Evolutionary conservation across 148 eudicot species (phyloP), one percentile per base, ranked within the genome.

Genomic region (Chenopodium berlandieri): DNA sequence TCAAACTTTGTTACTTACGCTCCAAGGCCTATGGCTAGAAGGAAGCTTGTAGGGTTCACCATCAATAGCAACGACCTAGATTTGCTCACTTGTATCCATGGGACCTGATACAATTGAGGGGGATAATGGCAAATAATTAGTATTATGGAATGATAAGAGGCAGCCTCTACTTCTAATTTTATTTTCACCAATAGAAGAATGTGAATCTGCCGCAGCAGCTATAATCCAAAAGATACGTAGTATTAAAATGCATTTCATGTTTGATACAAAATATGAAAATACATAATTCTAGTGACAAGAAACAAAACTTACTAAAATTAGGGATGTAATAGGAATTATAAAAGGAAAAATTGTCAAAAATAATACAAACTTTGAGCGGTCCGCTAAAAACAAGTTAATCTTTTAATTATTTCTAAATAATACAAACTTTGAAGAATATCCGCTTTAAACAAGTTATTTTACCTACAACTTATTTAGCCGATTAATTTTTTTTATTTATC

Each of bases 31-130:
- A 91, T 89, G 79, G 93, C 97, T 52, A 90, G 82, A 78, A 94
- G 91, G 83, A 92, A 94, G 78, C 89, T 73, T 78, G 91, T 46
- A 81, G 99, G 99, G 71, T 90, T 88, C 80, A 96, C 97, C 94
- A 89, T 89, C 86, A 94, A 81, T 46, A 96, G 93, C 86, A 96
- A 85, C 0, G 99, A 87, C 79, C 98, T 91, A 60, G 99, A 93
- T 91, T 88, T 92, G 88, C 99, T 96, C 78, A 96, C 94, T 89
- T 96, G 99, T 84, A 96, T 94, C 94, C 94, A 94, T 22, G 97
- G 99, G 31, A 89, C 94, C 98, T 95, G 88, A 80, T 63, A 40
- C 30, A 31, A 70, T 48, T 14, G 30, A 58, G 30, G 23, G 58
- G 23, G 25, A 79, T 23, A 40, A 50, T 11, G 34, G 31, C 52